phyloP scores from a whole-genome alignment of 768 basidiomycete species.

The Xanthoconium stramineum region DNA sequence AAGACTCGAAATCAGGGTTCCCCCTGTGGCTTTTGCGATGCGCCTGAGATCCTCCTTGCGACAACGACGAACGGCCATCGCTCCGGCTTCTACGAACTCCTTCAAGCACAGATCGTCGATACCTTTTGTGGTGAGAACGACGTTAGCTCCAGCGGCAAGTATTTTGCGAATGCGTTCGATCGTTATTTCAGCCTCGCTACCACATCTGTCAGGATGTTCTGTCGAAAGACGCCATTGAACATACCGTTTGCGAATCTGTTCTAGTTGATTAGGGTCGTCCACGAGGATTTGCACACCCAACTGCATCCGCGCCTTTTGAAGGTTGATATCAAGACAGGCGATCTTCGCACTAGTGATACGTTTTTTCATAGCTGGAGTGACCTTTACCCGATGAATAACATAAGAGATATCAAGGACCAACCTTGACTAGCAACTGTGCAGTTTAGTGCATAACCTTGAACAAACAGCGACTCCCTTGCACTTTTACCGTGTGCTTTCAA shows the following conservation, averaged over 20 bases:
- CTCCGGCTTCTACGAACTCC: constrained; percentile 98
- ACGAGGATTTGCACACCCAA: constrained; percentile 96
- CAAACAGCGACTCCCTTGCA: constrained; percentile 90
- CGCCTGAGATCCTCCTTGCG: constrained; percentile 96
- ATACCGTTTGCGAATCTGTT: constrained; percentile 91
- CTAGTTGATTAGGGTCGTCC: constrained; percentile 93
- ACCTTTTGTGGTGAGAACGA: constrained; percentile 95
- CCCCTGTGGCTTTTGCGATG: constrained; percentile 96
- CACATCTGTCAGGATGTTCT: constrained; percentile 10
- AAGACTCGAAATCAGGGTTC: constrained; percentile 85
- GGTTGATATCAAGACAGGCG: constrained; percentile 96
- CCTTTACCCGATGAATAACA: constrained; percentile 1
- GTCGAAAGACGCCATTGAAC: constrained; percentile 16
- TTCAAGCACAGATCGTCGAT: constrained; percentile 98
- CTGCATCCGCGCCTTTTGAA: constrained; percentile 96
- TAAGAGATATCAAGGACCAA: constrained; percentile 33
- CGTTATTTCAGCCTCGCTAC: constrained; percentile 92
- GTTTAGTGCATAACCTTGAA: constrained; percentile 96
- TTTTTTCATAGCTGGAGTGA: constrained; percentile 87
- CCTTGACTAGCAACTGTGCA: constrained; percentile 99
- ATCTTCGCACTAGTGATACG: constrained; percentile 92
- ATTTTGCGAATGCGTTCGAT: constrained; percentile 96
- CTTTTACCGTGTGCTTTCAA: constrained; percentile 97
- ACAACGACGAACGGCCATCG: constrained; percentile 97
- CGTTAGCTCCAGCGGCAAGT: constrained; percentile 92